Evolutionary conservation across 768 basidiomycete species (phyloP), one percentile per base, ranked within the genome.

Genomic region (Mycena venus): DNA sequence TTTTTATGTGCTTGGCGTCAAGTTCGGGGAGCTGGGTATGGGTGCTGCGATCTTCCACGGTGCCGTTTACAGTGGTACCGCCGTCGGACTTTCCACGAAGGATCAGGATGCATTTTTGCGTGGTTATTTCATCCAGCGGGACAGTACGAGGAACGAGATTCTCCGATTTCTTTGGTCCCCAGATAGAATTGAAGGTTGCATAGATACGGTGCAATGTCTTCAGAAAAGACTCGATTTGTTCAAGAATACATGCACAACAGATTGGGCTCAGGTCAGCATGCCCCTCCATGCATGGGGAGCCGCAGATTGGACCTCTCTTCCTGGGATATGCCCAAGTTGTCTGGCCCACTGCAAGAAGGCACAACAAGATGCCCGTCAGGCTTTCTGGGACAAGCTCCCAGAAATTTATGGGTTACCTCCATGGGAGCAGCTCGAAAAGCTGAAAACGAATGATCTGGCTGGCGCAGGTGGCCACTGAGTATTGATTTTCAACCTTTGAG

Each of bases 321-420:
- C n/a, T n/a, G 29, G 34, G 1, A 8, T 44, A 12, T 71, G 70
- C 15, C 2, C 40, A 7, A 55, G 21, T 1, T 71, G 70, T 17
- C 36, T 44, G 21, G 8, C 23, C 10, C 31, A 21, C 7, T 55
- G 64, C 11, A 29, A 59, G 31, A 42, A n/a, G 32, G 38, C 62
- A 19, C 60, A 64, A 29, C 5, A 58, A 29, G 19, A 23, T 7
- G 62, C 61, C 5, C 59, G 61, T 2, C 53, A 58, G 38, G 62
- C 19, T 12, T 47, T 58, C 7, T 71, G 70, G 70, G 40, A 71
- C 21, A 55, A 14, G 36, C 62, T 71, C n/a, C 70, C 70, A 14
- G 29, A 42, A 31, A 56, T 71, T 2, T 71, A 58, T 23, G 70
- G 27, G 2, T n/a, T 71, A 8, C 70, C 62, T 25, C 25, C 51